Evolutionary conservation across 2,329 filamentous ascomycete species (phyloP).

Genomic region (Fusarium sambucinum): DNA sequence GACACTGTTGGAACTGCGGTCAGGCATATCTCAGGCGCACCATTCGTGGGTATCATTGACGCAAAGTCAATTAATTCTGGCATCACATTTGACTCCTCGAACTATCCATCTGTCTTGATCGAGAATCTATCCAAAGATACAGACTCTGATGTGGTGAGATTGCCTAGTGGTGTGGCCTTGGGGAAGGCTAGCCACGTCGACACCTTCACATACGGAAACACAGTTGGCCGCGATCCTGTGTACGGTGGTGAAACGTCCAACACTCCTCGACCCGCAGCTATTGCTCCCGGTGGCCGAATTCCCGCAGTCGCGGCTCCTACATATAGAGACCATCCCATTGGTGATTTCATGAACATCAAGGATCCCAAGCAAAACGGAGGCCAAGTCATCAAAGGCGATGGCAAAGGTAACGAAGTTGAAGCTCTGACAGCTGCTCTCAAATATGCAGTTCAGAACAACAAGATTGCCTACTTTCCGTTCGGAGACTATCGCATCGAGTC

Average conservation of each 20-base stretch:
- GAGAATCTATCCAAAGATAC: not conserved
- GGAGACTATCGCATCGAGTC: conserved; percentile 59
- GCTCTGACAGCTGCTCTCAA: conserved; percentile 46
- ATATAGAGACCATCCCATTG: not conserved
- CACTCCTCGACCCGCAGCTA: not conserved
- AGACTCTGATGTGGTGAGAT: not conserved
- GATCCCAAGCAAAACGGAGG: not conserved
- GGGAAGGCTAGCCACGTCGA: not conserved
- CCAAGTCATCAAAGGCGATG: conserved; percentile 68
- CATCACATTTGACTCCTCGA: not conserved
- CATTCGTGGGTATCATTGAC: not conserved
- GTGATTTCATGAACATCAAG: not conserved
- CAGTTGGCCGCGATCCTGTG: not conserved
- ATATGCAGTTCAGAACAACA: conserved; percentile 45
- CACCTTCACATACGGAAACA: conserved; percentile 3
- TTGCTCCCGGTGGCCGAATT: not conserved
- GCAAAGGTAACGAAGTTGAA: conserved; percentile 70
- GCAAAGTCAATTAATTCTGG: not conserved
- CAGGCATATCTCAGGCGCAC: not conserved
- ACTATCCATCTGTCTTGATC: not conserved
- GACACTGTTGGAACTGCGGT: not conserved
- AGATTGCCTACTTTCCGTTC: conserved; percentile 60
- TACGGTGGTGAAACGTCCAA: not conserved
- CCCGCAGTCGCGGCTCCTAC: not conserved
- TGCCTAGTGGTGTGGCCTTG: not conserved